These are phyloP conservation scores for Areca catechu DNA, from an alignment of 176 grass and related monocot genomes.

Conservation along the genomic window DNA sequence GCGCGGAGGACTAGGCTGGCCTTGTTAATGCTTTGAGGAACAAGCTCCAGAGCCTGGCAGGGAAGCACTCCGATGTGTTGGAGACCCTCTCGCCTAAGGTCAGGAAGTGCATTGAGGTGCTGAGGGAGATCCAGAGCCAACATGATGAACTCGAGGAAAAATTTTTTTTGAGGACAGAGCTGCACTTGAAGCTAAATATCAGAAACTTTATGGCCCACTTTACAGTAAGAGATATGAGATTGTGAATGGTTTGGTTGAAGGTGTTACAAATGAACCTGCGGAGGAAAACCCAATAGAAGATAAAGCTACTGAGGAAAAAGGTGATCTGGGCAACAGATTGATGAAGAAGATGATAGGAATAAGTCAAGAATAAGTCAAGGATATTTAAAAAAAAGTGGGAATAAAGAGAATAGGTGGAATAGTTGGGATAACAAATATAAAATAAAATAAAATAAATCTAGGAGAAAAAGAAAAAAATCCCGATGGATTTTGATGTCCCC, in stretches of 20 bases:
- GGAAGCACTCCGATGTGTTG: neutral
- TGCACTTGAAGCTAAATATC: conserved; percentile 17
- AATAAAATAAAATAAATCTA: too few relatives aligned
- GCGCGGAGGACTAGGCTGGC: too few relatives aligned
- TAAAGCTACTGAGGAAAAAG: neutral
- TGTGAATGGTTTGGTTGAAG: conserved; percentile 8
- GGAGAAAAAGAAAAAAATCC: too few relatives aligned
- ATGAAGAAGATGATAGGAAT: too few relatives aligned
- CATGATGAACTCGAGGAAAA: conserved; percentile 6
- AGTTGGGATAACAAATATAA: too few relatives aligned
- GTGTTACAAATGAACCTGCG: neutral
- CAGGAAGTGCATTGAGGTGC: conserved; percentile 8
- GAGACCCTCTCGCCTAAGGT: neutral
- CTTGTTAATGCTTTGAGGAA: too few relatives aligned
- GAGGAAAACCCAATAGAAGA: neutral
- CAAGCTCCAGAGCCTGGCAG: conserved; percentile 4
- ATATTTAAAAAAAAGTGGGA: too few relatives aligned
- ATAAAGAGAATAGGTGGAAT: too few relatives aligned
- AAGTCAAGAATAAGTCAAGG: too few relatives aligned
- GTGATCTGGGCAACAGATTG: too few relatives aligned
- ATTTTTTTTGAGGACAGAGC: conserved; percentile 8
- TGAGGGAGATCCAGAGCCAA: conserved; percentile 12
- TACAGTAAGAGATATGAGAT: conserved; percentile 12
- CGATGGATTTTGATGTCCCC: too few relatives aligned
- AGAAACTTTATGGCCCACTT: conserved; percentile 14